phyloP scores from a whole-genome alignment of 1,139 yeast genomes.

The Suhomyces terraborum region DNA sequence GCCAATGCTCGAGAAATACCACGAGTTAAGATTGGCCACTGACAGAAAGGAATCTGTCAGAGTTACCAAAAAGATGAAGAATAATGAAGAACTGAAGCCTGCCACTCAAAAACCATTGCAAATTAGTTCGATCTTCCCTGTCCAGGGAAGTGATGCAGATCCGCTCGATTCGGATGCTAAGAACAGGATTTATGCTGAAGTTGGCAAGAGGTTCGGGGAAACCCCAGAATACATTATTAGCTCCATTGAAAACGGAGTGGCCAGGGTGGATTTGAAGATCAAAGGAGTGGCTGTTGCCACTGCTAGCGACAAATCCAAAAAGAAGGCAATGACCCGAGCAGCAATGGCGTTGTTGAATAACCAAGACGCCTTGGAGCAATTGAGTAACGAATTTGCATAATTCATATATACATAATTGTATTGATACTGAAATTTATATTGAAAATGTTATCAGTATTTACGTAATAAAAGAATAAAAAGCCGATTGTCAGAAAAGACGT shows the following conservation, averaged over 20 bases:
- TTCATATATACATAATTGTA: not conserved
- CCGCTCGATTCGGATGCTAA: constrained; percentile 41
- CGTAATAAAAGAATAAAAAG: too few species aligned
- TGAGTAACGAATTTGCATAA: constrained; percentile 6
- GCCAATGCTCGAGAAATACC: constrained; percentile 62
- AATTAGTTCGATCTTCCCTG: constrained; percentile 28
- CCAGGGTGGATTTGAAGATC: constrained; percentile 41
- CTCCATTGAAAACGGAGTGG: constrained; percentile 31
- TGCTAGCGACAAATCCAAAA: constrained; percentile 45
- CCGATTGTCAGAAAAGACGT: too few species aligned
- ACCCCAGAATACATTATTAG: constrained; percentile 44
- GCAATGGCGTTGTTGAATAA: constrained; percentile 48
- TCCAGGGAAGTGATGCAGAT: constrained; percentile 27
- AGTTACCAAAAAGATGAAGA: constrained; percentile 14
- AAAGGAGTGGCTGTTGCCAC: constrained; percentile 39
- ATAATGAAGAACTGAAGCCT: constrained; percentile 10
- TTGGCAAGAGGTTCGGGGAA: constrained; percentile 41
- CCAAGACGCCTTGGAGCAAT: constrained; percentile 29
- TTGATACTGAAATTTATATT: not conserved
- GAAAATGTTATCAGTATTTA: not conserved
- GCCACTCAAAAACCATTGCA: not conserved
- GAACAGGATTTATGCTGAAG: constrained; percentile 45
- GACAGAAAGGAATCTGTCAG: constrained; percentile 53
- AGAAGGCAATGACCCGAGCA: constrained; percentile 48
- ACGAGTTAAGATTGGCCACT: constrained; percentile 57